These are phyloP conservation scores for Diaporthe nobilis DNA, from an alignment of 2,329 filamentous ascomycete species.

Conservation along the genomic window DNA sequence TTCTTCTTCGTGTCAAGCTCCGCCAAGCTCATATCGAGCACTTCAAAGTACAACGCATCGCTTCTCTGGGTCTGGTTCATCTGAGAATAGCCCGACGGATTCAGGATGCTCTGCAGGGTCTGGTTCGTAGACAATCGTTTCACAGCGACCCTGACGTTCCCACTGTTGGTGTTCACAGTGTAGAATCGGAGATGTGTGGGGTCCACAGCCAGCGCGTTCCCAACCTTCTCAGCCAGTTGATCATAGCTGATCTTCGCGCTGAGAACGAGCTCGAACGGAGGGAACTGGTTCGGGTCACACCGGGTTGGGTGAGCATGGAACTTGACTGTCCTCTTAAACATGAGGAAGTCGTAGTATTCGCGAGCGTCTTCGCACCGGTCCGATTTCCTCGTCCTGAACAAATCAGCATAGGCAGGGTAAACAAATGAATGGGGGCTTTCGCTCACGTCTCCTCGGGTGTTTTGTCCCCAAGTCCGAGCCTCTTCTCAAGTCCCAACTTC, in stretches of 20 bases:
- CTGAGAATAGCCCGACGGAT: slow-evolving; percentile 79
- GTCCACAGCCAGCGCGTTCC: slow-evolving; percentile 80
- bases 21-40: slow-evolving; percentile 92
- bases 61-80: slow-evolving; percentile 78
- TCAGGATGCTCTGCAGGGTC: slow-evolving; percentile 84
- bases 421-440: background rate
- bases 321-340: slow-evolving; percentile 84
- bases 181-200: slow-evolving; percentile 93
- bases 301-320: slow-evolving; percentile 78
- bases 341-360: slow-evolving; percentile 93
- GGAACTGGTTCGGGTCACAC: slow-evolving; percentile 71
- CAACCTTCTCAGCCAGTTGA: slow-evolving; percentile 86
- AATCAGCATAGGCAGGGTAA: slow-evolving; percentile 43
- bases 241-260: slow-evolving; percentile 94
- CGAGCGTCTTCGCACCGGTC: slow-evolving; percentile 79
- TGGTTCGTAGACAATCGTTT: slow-evolving; percentile 76
- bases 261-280: slow-evolving; percentile 81
- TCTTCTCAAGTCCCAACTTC: slow-evolving; percentile 59
- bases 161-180: slow-evolving; percentile 82
- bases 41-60: slow-evolving; percentile 91
- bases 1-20: slow-evolving; percentile 95
- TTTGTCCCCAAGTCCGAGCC: slow-evolving; percentile 55
- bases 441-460: slow-evolving; percentile 53
- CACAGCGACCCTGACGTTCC: slow-evolving; percentile 83
- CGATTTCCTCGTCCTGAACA: slow-evolving; percentile 52